Evolutionary conservation across 2,329 filamentous ascomycete genomes (phyloP), one percentile per base, ranked within the genome.

Genomic region (Colletotrichum kahawae): DNA sequence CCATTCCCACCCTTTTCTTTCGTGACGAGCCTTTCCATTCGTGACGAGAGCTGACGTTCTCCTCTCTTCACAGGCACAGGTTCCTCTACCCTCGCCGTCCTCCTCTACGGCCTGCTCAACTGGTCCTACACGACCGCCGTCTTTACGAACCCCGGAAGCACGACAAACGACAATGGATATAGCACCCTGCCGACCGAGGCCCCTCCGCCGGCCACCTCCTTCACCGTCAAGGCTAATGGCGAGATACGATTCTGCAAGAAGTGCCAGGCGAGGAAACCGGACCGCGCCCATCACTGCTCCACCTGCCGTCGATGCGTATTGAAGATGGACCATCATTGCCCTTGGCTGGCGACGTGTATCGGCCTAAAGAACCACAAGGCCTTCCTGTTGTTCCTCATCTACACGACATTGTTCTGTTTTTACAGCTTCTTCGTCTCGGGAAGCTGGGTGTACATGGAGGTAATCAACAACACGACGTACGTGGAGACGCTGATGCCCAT

Each of bases 301-400:
- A 97, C 95, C 5, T 99, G 97, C 86, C 92, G 93, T 79, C 93
- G 94, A 81, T 99, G 97, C 83, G 96, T 99, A 31, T 89, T 99
- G 83, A 99, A 99, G 88, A 99, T 99, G 97, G 97, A 99, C 83
- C 97, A 99, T 84, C 97, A 99, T 86, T 99, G 97, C 83, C 97
- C 97, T 18, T 99, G 97, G 97, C 90, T 99, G 65, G 96, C 97
- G 33, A 98, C 95, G 5, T 99, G 97, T 84, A 94, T 99, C 75
- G 97, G 97, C 24, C 88, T 99, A 77, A 92, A 92, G 81, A 99
- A 99, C 85, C 97, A 98, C 89, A 99, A 99, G 86, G 90, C 96
- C 0, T 99, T 99, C 82, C 84, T 99, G 68, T 90, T 98, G 4
- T 99, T 98, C 83, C 88, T 99, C 31, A 90, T 96, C 71, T 98